Evolutionary conservation across 805 yeast genomes (phyloP), one percentile per base, ranked within the genome.

Genomic region (Debaryomyces hansenii): DNA sequence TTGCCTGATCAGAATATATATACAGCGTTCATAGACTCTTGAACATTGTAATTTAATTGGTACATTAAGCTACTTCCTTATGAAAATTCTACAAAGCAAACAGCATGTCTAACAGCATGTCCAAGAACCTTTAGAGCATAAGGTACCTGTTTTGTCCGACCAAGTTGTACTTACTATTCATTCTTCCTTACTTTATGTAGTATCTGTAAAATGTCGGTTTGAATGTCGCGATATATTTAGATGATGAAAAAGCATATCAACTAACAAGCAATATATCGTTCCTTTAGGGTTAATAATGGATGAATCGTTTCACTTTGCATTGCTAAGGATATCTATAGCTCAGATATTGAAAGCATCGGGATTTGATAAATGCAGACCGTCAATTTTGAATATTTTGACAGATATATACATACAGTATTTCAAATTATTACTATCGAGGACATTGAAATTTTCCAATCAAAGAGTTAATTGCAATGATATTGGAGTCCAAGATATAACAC

Each of bases 311-410:
- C 66, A 69, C 47, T 72, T 69, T 51, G 62, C 70, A 35, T 48
- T 72, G 38, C 57, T 72, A 21, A 58, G 75, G 42, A 57, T 73
- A 41, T 69, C 75, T 7, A 61, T 72, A 28, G 74, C 79, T 1
- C 84, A 85, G 66, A 69, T 85, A 4, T 74, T 92, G 43, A 82
- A 89, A 50, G 82, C 94, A 0, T 79, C 83, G 27, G 99, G 99
- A 0, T 89, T 90, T 57, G 96, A 89, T 50, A 77, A 83, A 55
- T 83, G 91, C 52, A 75, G 83, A 42, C 87, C 92, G 6, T 72
- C 80, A 6, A 79, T 86, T 1, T 71, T 92, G 8, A 91, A 90
- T 58, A 76, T 83, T 2, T 54, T 90, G n/a, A 84, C 96, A 0
- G 97, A 90, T 57, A 58, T 92, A 1, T 82, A 85, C 59, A 68